Conservation (phyloP, 2,329 filamentous ascomycete genomes). For the Ophiostoma sp. region DNA sequence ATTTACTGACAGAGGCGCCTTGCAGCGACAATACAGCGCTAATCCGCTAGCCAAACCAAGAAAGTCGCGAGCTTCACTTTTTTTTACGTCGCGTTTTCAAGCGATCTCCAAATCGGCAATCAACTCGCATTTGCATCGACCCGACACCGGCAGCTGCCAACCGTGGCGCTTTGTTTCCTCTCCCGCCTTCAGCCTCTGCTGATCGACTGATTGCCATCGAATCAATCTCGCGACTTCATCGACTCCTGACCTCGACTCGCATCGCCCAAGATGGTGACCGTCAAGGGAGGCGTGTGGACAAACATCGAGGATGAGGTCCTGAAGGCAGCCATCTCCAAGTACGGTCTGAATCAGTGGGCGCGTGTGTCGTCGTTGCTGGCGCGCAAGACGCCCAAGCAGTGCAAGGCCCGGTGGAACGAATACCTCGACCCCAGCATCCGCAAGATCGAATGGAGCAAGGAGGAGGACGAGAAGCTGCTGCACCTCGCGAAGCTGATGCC, state of each 20-base stretch:
- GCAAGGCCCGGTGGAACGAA: slow-evolving; percentile 97
- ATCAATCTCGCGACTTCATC: neutral
- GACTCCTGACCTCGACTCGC: slow-evolving; percentile 1
- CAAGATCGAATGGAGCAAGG: slow-evolving; percentile 98
- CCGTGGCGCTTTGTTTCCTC: neutral
- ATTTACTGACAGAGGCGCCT: neutral
- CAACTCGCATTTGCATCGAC: neutral
- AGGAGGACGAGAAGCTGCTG: slow-evolving; percentile 95
- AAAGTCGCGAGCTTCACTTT: slow-evolving; percentile 20
- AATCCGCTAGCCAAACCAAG: neutral
- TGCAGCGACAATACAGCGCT: neutral
- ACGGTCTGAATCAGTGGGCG: slow-evolving; percentile 96
- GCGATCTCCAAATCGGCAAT: no score
- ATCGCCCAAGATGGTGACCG: slow-evolving; percentile 54
- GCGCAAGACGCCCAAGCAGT: slow-evolving; percentile 97
- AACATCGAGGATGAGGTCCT: slow-evolving; percentile 91
- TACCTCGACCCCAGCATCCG: slow-evolving; percentile 97
- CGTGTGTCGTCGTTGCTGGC: slow-evolving; percentile 94
- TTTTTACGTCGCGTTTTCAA: slow-evolving; percentile 14
- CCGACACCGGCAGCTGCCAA: neutral
- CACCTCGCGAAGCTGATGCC: slow-evolving; percentile 98
- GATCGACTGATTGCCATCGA: no score
- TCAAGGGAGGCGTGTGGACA: slow-evolving; percentile 70
- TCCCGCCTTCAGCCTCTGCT: neutral
- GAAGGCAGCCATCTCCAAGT: slow-evolving; percentile 90